Evolutionary conservation across 2,329 filamentous ascomycete species (phyloP), one percentile per base, ranked within the genome.

Genomic region (Furcasterigmium furcatum): DNA sequence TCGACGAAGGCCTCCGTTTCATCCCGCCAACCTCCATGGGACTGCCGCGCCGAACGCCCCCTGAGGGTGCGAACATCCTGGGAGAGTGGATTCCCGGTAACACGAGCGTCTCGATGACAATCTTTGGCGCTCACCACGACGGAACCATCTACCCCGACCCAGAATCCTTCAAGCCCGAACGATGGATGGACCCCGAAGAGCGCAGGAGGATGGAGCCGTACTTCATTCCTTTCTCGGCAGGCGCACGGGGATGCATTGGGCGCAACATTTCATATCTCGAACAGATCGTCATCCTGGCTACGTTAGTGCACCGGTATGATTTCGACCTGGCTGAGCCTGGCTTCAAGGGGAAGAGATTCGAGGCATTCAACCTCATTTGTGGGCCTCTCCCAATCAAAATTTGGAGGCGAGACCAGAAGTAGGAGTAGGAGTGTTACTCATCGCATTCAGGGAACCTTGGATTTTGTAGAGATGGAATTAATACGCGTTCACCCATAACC

Each of bases 1-100:
- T 79, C 14, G 74, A 80, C 48, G 77, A 79, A 50, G 65, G 66
- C 1, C 53, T 77, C 3, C 68, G 74, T 1, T 53, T 77, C 6
- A 64, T 60, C 43, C 71, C 72, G 0, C 71, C 73, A 0, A 71
- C 66, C 1, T 59, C 70, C 0, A 62, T 67, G 21, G 67, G 67
- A 1, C 63, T 77, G 4, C 63, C 66, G 2, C 67, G 74, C 8
- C 58, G 64, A 38, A 76, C 72, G 1, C 74, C 73, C 0, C 48
- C 64, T 0, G 70, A 73, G 43, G 75, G 74, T 1, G 47, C 58
- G 9, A 51, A 57, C 3, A 71, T 79, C 42, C 49, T 68, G 4
- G 73, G 68, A 7, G 62, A 75, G 22, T 74, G 59, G 57, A 62
- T 77, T 3, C 62, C 73, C 0, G 71, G 71, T 9, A 57, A 67